Conservation (phyloP, 2,329 filamentous ascomycete species). For the Xylaria sp. region DNA sequence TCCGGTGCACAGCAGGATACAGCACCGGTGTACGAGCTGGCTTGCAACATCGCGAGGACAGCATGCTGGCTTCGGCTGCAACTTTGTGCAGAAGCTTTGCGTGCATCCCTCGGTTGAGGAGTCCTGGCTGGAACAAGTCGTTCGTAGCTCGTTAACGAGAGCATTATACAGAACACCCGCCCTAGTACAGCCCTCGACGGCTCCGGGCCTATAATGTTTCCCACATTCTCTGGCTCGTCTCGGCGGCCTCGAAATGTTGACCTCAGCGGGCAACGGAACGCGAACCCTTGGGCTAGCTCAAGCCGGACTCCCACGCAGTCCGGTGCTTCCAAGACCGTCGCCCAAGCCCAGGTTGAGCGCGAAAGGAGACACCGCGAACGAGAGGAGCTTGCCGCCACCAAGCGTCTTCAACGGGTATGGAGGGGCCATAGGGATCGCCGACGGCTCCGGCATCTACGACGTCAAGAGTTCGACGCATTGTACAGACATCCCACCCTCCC, state of each 20-base stretch:
- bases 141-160: neutral
- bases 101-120: neutral
- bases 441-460: constrained; percentile 60
- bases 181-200: neutral
- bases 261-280: constrained; percentile 77
- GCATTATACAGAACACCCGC: neutral
- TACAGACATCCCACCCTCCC: constrained; percentile 35
- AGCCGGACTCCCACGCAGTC: constrained; percentile 63
- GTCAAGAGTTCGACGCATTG: constrained; percentile 30
- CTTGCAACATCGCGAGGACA: constrained; percentile 8
- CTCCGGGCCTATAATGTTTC: constrained; percentile 69
- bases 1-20: neutral
- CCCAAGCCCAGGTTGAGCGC: constrained; percentile 86
- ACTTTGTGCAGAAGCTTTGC: constrained; percentile 2
- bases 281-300: constrained; percentile 77
- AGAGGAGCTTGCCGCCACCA: constrained; percentile 74
- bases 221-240: constrained; percentile 87
- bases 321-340: constrained; percentile 77
- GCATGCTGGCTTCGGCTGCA: constrained; percentile 15
- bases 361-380: constrained; percentile 80
- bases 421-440: constrained; percentile 73
- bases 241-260: constrained; percentile 90
- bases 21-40: neutral
- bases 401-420: constrained; percentile 80
- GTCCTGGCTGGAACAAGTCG: neutral